Percentiles rank a stretch among this genome's conserved stretches.
These are phyloP conservation scores for Fusarium nisikadoi DNA, from an alignment of 2,329 filamentous ascomycete genomes.

Conservation along the genomic window DNA sequence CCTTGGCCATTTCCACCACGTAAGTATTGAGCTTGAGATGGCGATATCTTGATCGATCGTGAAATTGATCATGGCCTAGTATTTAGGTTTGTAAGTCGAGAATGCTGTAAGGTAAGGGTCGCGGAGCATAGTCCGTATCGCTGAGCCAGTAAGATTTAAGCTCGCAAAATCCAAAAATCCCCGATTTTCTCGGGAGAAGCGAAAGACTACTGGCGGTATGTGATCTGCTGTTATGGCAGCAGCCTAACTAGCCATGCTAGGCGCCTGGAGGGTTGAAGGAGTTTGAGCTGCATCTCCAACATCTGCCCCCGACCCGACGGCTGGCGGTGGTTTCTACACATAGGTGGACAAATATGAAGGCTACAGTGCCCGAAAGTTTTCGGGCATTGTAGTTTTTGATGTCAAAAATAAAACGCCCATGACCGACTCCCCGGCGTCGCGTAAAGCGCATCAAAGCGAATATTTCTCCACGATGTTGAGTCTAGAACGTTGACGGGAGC, in stretches of 20 bases:
- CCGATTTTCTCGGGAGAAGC: not conserved
- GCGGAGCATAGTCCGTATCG: not conserved
- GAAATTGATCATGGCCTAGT: not conserved
- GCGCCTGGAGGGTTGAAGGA: not conserved
- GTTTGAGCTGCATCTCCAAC: slow-evolving; percentile 16
- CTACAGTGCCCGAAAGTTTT: slow-evolving; percentile 10
- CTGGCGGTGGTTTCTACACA: not conserved
- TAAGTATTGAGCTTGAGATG: not conserved
- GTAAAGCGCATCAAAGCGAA: slow-evolving; percentile 4
- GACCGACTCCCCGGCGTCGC: slow-evolving; percentile 17
- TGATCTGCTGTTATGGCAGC: not conserved
- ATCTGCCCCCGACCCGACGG: not conserved
- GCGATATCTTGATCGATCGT: not conserved
- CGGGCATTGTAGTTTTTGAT: not conserved
- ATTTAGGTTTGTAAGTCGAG: not conserved
- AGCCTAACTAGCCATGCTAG: not conserved
- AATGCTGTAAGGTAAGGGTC: not conserved
- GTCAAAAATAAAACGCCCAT: not conserved
- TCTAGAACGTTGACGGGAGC: slow-evolving; percentile 34
- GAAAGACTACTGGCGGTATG: not conserved
- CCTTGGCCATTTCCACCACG: slow-evolving; percentile 5
- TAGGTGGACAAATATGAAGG: not conserved
- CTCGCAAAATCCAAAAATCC: not conserved
- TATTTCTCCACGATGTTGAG: slow-evolving; percentile 21
- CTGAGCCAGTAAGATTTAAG: slow-evolving; percentile 5